These are phyloP conservation scores for Basidiobolus meristosporus DNA, from an alignment of 371 early-diverging fungal genomes.

Conservation along the genomic window DNA sequence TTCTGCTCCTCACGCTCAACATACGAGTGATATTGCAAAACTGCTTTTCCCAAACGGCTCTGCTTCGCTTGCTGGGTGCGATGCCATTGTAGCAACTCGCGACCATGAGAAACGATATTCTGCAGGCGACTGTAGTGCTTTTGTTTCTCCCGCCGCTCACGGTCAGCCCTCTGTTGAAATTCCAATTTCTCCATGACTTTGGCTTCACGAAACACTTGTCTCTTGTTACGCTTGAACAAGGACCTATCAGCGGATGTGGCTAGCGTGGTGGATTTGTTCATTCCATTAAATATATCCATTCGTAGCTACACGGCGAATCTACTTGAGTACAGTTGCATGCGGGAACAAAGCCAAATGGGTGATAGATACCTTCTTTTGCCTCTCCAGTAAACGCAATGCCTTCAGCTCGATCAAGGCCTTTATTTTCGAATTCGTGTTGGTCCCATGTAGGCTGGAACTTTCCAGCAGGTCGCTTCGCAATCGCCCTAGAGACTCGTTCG, in stretches of 20 bases:
- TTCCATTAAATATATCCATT: slow-evolving; percentile 47
- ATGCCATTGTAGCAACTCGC: slow-evolving; percentile 49
- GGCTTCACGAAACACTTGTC: slow-evolving; percentile 74
- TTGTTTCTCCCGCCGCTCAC: slow-evolving; percentile 69
- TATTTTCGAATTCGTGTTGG: too few relatives aligned
- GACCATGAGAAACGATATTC: slow-evolving; percentile 53
- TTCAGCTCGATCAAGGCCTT: slow-evolving; percentile 73
- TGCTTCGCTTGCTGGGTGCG: slow-evolving; percentile 37
- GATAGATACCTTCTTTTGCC: slow-evolving; percentile 35
- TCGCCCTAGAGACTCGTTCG: too few relatives aligned
- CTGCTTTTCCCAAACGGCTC: slow-evolving; percentile 50
- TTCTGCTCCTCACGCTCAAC: slow-evolving; percentile 83
- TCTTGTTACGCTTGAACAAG: slow-evolving; percentile 70
- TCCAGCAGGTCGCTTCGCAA: too few relatives aligned
- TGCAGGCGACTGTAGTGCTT: slow-evolving; percentile 58
- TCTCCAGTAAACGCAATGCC: slow-evolving; percentile 46
- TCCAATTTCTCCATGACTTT: slow-evolving; percentile 81
- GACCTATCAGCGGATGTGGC: slow-evolving; percentile 62
- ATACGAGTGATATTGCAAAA: slow-evolving; percentile 53
- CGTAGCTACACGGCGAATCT: too few relatives aligned
- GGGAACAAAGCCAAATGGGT: too few relatives aligned
- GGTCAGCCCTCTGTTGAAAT: slow-evolving; percentile 65
- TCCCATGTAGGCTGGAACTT: too few relatives aligned
- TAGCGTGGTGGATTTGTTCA: slow-evolving; percentile 45
- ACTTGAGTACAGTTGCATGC: too few relatives aligned